Evolutionary conservation across 2,329 filamentous ascomycete genomes (phyloP).

Genomic region (Albophoma yamanashiensis): DNA sequence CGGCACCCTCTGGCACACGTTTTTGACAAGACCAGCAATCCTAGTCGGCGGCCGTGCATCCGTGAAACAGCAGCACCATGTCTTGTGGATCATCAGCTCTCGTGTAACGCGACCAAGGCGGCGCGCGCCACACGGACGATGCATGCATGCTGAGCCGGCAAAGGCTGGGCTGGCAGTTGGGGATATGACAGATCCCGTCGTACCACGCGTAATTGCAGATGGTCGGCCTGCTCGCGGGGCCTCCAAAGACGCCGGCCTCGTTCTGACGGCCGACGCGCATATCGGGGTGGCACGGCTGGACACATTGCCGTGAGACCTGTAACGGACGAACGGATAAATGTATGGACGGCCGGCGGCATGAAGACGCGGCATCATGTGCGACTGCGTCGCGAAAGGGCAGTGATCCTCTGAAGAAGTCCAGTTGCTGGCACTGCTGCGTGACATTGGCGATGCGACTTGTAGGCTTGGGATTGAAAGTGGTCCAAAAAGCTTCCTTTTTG

Average conservation of each 20-base stretch:
- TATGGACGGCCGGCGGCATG: not conserved
- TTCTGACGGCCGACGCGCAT: not conserved
- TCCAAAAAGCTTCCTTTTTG: not conserved
- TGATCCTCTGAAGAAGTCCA: not conserved
- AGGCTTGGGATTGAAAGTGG: not conserved
- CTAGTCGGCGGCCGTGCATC: not conserved
- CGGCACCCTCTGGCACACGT: not conserved
- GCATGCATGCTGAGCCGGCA: not conserved
- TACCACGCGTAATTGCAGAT: not conserved
- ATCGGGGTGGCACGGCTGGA: not conserved
- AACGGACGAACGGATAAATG: not conserved
- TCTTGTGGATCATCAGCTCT: not conserved
- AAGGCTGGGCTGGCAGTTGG: not conserved
- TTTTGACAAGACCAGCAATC: not conserved
- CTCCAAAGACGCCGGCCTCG: not conserved
- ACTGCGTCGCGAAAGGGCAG: not conserved
- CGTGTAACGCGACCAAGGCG: not conserved
- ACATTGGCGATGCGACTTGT: not conserved
- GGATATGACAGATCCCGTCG: not conserved
- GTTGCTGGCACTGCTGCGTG: not conserved
- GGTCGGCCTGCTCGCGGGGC: not conserved
- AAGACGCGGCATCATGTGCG: not conserved
- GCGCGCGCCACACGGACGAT: not conserved
- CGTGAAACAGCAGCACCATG: not conserved
- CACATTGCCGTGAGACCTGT: not conserved